Conservation (phyloP, 345 rosid genomes). For the Bruguiera gymnorhiza region DNA sequence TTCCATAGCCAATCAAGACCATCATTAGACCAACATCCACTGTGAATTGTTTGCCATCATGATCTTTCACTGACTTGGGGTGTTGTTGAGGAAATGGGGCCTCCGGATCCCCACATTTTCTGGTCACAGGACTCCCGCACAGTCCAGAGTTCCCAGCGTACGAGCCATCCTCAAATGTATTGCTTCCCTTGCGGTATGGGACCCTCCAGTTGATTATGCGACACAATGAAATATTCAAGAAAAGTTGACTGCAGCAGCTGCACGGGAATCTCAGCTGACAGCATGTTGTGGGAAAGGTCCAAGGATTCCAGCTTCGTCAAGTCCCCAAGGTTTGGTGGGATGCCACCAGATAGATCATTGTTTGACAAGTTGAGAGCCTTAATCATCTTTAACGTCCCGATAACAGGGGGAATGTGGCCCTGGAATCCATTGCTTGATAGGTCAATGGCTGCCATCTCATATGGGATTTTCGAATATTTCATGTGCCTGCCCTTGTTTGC, state of each 20-base stretch:
- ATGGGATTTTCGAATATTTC: neutral
- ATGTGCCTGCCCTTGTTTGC: conserved; percentile 2
- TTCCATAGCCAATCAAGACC: neutral
- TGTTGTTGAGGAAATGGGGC: neutral
- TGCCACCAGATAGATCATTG: neutral
- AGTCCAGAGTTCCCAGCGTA: neutral
- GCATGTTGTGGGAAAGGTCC: neutral
- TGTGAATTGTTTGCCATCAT: too few relatives aligned
- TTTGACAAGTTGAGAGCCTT: neutral
- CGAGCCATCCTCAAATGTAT: neutral
- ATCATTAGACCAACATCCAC: neutral
- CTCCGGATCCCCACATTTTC: neutral
- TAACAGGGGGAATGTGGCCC: too few relatives aligned
- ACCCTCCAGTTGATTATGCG: neutral
- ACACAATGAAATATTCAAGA: too few relatives aligned
- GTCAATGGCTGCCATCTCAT: neutral
- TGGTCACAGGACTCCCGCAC: neutral
- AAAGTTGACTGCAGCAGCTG: neutral
- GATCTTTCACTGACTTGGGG: neutral
- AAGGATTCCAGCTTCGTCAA: neutral
- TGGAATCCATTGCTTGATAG: conserved; percentile 10
- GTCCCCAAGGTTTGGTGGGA: neutral
- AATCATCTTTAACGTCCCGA: neutral
- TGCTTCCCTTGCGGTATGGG: neutral
- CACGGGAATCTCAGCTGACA: neutral